Conservation (phyloP, 2,329 filamentous ascomycete genomes). For the Colletotrichum shisoi region DNA sequence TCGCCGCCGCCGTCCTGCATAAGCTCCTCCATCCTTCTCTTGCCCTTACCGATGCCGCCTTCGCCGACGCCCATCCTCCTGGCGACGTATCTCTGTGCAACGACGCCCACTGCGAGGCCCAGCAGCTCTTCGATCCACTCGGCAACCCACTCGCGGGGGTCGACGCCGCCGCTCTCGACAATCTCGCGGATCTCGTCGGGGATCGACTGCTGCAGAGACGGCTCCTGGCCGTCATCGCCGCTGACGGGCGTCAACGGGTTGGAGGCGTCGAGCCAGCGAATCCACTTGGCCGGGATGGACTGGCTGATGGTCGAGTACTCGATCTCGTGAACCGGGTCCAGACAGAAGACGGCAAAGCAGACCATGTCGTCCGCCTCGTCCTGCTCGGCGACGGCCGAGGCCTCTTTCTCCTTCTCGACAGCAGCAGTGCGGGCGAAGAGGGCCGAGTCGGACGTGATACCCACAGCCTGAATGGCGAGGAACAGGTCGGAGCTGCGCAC, state of each 20-base stretch:
- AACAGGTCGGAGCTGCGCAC: conserved; percentile 94
- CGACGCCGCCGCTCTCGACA: conserved; percentile 76
- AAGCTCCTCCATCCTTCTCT: conserved; percentile 66
- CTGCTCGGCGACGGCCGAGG: conserved; percentile 60
- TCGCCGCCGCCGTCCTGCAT: conserved; percentile 53
- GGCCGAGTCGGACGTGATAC: conserved; percentile 67
- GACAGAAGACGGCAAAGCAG: conserved; percentile 78
- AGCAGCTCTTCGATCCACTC: conserved; percentile 96
- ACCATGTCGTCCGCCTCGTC: conserved; percentile 68
- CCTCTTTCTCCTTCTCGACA: conserved; percentile 63
- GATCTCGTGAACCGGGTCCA: conserved; percentile 91
- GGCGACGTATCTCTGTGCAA: conserved; percentile 95
- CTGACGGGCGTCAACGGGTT: conserved; percentile 62
- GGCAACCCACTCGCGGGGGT: conserved; percentile 94
- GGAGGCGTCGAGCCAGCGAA: conserved; percentile 86
- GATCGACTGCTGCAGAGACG: conserved; percentile 52
- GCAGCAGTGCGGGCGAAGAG: conserved; percentile 71
- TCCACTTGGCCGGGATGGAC: conserved; percentile 82
- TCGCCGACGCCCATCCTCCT: conserved; percentile 95
- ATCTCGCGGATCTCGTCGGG: conserved; percentile 90
- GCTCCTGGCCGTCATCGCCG: conserved; percentile 56
- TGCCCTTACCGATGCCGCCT: conserved; percentile 69
- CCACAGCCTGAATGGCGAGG: conserved; percentile 89
- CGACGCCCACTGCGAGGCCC: conserved; percentile 77
- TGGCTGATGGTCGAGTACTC: conserved; percentile 86